Base-by-base conservation (phyloP, 345 rosid genomes). In the Lepidium didymum region DNA sequence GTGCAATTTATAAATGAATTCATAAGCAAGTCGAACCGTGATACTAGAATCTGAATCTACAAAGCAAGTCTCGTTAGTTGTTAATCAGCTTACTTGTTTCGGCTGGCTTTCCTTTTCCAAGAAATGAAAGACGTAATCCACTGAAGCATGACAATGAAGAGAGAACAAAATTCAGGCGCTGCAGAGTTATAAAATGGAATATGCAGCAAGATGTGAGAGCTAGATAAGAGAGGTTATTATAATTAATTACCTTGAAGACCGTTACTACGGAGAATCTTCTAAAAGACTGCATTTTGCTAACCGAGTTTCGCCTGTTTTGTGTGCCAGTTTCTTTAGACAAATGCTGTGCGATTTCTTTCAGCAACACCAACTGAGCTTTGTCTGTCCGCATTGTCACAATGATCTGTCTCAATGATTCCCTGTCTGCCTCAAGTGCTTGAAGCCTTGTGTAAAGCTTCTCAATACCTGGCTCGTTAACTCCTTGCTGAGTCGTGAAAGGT, bases 381-480 rank as follows among this genome's bases (percentile, higher is more conserved):
- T 91, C 96, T 16, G 96, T 91, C 35, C 92, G 81, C 97, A 89
- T 95, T 8, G 97, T 87, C 67, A 89, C 79, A 69, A 94, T 69
- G 76, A 96, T 85, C 72, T 87, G 97, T 65, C 91, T 86, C 90
- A 94, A 77, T n/a, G 96, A 94, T 76, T 94, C 99, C 73, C 90
- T 87, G 62, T 94, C 97, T 21, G 96, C 97, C 80, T 94, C 99
- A 61, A 94, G 97, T 11, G 93, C 86, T 57, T 94, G 97, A 76
- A 94, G 93, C 85, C 97, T 87, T 74, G 70, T 75, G 76, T 84
- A 87, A 40, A 94, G 92, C 77, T 84, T 94, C 84, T 85, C 85
- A n/a, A 87, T 63, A 70, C 87, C 93, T 21, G 93, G 87, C 81
- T 91, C 91, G 27, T 57, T 73, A 62, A 67, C 62, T 64, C 83